Conservation (phyloP, 805 yeast genomes). For the Wickerhamiella azymoides region DNA sequence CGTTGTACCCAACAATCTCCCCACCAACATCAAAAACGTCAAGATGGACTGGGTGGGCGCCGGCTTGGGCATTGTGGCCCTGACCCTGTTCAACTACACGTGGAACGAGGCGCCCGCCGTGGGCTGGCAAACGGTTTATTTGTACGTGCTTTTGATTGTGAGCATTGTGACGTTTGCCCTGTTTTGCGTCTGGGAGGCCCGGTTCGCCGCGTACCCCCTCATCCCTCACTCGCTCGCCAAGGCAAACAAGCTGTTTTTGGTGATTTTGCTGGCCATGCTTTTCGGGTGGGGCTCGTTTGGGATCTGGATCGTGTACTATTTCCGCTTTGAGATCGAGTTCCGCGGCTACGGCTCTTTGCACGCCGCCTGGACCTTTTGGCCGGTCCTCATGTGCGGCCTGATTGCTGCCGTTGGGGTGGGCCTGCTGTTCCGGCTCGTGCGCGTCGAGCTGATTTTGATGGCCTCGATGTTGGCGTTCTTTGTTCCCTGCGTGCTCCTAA, state of each 20-base stretch:
- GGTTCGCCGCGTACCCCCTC: conserved; percentile 35
- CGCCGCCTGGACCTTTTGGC: conserved; percentile 34
- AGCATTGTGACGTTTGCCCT: conserved; percentile 32
- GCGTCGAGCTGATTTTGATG: conserved; percentile 38
- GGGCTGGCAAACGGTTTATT: conserved; percentile 52
- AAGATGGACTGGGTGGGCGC: conserved; percentile 42
- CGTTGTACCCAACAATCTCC: conserved; percentile 11
- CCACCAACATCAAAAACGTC: conserved; percentile 9
- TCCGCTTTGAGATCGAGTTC: conserved; percentile 37
- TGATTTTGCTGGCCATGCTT: conserved; percentile 36
- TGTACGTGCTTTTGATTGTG: conserved; percentile 40
- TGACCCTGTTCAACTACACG: conserved; percentile 50
- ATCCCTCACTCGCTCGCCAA: conserved; percentile 39
- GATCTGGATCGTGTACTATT: conserved; percentile 52
- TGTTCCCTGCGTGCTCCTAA: conserved; percentile 31
- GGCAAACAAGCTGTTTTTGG: conserved; percentile 29
- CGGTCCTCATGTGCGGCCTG: conserved; percentile 39
- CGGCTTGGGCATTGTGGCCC: conserved; percentile 40
- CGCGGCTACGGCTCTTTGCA: conserved; percentile 36
- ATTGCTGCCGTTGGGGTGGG: conserved; percentile 43
- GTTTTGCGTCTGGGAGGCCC: conserved; percentile 39
- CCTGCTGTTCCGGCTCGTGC: conserved; percentile 31
- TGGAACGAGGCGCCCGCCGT: conserved; percentile 66
- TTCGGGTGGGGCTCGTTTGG: conserved; percentile 75
- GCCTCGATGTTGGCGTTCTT: conserved; percentile 41